Evolutionary conservation across 2,329 filamentous ascomycete species (phyloP).

Genomic region (Penicillium sp.): DNA sequence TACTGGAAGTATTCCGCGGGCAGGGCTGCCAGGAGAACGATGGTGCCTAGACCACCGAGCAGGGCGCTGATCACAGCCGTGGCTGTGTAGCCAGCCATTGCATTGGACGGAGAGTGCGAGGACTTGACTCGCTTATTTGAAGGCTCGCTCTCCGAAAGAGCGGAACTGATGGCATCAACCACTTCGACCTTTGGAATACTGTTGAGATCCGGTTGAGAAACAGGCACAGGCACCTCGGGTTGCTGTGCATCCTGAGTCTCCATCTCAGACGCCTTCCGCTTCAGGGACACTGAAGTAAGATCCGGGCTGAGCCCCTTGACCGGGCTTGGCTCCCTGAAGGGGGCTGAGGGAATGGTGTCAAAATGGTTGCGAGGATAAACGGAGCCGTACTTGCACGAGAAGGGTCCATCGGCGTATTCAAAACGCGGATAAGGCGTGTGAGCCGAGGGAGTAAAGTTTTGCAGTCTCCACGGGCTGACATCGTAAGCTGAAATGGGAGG

Average conservation of each 20-base stretch:
- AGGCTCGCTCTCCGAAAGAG: constrained; percentile 18
- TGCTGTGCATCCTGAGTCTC: constrained; percentile 29
- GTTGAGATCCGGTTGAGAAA: constrained; percentile 12
- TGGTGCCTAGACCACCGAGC: constrained; percentile 41
- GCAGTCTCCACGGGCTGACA: neutral
- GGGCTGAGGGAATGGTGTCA: neutral
- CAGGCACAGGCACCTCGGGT: constrained; percentile 8
- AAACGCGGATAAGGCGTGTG: neutral
- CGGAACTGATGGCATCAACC: constrained; percentile 10
- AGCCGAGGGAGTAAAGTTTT: neutral
- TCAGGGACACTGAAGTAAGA: constrained; percentile 9
- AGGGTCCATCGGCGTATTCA: neutral
- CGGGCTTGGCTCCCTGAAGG: neutral
- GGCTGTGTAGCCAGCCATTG: constrained; percentile 36
- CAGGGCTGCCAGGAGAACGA: constrained; percentile 40
- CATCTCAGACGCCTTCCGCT: constrained; percentile 33
- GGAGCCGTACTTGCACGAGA: neutral
- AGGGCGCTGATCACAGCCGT: constrained; percentile 40
- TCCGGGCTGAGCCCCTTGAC: neutral
- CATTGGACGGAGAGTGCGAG: constrained; percentile 13
- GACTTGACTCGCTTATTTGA: constrained; percentile 30
- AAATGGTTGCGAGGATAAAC: neutral
- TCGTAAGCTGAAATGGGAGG: neutral
- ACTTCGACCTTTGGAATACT: constrained; percentile 8
- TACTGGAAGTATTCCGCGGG: constrained; percentile 43